Percentiles rank a stretch among this genome's conserved stretches.
Conservation (phyloP, 768 basidiomycete genomes). For the Naganishia kalamii region DNA sequence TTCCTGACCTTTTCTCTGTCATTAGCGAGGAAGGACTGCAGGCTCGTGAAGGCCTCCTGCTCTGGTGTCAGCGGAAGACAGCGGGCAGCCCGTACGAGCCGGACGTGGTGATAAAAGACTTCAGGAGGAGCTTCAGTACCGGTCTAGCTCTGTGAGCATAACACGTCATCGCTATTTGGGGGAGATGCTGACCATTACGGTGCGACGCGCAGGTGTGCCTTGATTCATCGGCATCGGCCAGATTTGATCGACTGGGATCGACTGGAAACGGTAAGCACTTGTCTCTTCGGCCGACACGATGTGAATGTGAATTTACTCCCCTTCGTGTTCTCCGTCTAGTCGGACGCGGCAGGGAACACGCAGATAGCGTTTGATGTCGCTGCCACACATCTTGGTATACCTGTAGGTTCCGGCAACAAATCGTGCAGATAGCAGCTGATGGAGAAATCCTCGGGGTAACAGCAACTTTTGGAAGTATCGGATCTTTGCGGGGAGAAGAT, state of each 20-base stretch:
- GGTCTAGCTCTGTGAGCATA: conserved; percentile 83
- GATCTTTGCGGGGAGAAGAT: conserved; percentile 75
- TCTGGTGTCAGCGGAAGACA: conserved; percentile 98
- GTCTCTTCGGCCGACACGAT: neutral
- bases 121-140: conserved; percentile 86
- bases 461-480: conserved; percentile 94
- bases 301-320: neutral
- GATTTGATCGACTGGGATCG: conserved; percentile 85
- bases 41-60: conserved; percentile 89
- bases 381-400: conserved; percentile 79
- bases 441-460: neutral
- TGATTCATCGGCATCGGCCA: conserved; percentile 95
- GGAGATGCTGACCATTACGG: neutral
- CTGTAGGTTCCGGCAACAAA: conserved; percentile 59
- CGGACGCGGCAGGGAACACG: conserved; percentile 74
- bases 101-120: conserved; percentile 85
- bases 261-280: conserved; percentile 61
- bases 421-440: too few species aligned
- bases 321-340: neutral
- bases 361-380: conserved; percentile 80
- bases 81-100: conserved; percentile 59
- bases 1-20: neutral
- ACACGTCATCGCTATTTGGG: neutral
- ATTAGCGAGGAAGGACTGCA: conserved; percentile 92
- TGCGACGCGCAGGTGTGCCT: conserved; percentile 64